Conservation (phyloP, 306 rosid genomes). For the Sphenostylis stenocarpa region DNA sequence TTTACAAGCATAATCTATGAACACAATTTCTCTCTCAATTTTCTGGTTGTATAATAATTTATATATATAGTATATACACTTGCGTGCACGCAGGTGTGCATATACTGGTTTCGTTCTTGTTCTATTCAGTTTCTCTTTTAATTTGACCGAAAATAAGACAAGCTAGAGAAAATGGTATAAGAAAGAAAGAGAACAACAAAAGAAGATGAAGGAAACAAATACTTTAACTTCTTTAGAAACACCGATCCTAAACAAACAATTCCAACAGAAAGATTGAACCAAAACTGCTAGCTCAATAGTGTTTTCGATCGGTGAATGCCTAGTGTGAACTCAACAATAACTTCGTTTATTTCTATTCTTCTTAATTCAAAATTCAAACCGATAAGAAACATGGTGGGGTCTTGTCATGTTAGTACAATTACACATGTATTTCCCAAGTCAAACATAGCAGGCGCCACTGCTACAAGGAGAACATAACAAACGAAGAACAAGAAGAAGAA, state of each 20-base stretch:
- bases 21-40: background rate
- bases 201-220: background rate
- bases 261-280: background rate
- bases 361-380: background rate
- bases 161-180: background rate
- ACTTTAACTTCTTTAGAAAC: background rate
- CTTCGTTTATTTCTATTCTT: background rate
- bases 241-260: background rate
- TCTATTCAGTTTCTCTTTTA: background rate
- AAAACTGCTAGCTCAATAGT: background rate
- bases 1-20: background rate
- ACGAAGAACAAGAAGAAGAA: background rate
- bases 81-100: constrained; percentile 24
- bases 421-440: constrained; percentile 21
- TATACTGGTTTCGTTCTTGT: background rate
- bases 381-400: constrained; percentile 17
- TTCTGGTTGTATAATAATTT: background rate
- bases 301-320: background rate
- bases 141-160: constrained; percentile 7
- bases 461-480: background rate
- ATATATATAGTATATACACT: background rate
- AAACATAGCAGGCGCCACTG: constrained; percentile 19
- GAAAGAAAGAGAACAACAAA: background rate
- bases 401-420: background rate
- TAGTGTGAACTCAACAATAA: background rate